Conservation (phyloP, 352 stramenopile genomes). For the Pythium brassicae region DNA sequence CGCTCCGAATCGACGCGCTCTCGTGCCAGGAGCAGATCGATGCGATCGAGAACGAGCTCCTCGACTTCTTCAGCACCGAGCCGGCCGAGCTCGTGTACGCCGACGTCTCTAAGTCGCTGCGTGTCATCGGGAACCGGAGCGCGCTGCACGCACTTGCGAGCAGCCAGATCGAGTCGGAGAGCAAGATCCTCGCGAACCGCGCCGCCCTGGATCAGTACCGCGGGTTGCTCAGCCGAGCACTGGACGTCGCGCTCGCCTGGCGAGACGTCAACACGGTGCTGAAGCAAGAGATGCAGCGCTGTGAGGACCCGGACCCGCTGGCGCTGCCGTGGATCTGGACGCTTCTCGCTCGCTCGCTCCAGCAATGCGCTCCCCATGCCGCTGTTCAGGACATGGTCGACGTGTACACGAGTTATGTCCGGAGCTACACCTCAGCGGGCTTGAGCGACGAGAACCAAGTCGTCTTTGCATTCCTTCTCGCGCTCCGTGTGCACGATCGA, state of each 20-base stretch:
- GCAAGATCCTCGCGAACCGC: conserved; percentile 32
- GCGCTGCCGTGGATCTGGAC: conserved; percentile 34
- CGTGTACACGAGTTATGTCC: conserved; percentile 10
- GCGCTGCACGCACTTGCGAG: conserved; percentile 37
- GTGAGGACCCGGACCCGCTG: not conserved
- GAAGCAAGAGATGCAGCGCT: not conserved
- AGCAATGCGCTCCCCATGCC: conserved; percentile 3
- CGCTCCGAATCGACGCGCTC: conserved; percentile 39
- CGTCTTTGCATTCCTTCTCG: conserved; percentile 35
- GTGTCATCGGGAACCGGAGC: conserved; percentile 57
- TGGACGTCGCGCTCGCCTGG: conserved; percentile 34
- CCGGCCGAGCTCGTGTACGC: conserved; percentile 30
- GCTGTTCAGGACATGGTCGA: conserved; percentile 18
- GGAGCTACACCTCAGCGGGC: conserved; percentile 18
- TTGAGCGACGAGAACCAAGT: conserved; percentile 28
- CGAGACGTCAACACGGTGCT: conserved; percentile 21
- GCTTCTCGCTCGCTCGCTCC: conserved; percentile 19
- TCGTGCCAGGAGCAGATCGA: conserved; percentile 51
- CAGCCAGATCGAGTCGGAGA: conserved; percentile 29
- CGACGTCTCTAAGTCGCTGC: conserved; percentile 46
- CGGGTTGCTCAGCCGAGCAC: conserved; percentile 21
- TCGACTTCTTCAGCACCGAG: conserved; percentile 54
- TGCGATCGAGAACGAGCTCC: conserved; percentile 50
- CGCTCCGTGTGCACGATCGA: conserved; percentile 28
- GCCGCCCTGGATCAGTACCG: conserved; percentile 18